Conservation (phyloP, 2,329 filamentous ascomycete species). For the Diaporthe sp. region DNA sequence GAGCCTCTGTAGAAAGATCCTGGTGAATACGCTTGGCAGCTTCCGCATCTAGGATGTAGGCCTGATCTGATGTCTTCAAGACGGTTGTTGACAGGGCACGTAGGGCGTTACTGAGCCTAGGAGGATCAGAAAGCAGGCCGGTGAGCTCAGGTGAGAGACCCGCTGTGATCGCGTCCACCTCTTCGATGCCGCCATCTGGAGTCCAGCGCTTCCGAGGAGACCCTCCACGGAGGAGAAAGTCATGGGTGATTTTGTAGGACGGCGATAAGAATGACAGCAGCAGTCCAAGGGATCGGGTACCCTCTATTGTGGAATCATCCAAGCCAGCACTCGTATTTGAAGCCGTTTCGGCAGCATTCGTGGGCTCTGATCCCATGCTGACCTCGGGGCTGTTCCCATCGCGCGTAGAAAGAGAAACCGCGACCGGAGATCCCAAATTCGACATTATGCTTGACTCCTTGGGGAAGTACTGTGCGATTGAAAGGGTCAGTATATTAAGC, state of each 20-base stretch:
- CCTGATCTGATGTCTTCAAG: not conserved
- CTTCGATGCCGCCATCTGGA: not conserved
- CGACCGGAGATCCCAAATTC: not conserved
- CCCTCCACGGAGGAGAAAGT: constrained; percentile 9
- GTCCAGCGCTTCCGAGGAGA: constrained; percentile 23
- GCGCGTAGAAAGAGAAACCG: not conserved
- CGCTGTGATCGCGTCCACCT: not conserved
- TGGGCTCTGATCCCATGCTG: not conserved
- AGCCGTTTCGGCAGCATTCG: not conserved
- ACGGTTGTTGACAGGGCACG: not conserved
- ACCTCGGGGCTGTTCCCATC: not conserved
- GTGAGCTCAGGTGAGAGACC: not conserved
- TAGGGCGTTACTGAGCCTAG: not conserved
- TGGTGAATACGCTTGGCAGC: not conserved
- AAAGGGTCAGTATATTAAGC: not conserved
- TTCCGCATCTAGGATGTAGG: not conserved
- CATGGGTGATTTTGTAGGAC: not conserved
- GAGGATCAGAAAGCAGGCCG: constrained; percentile 1
- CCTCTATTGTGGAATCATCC: not conserved
- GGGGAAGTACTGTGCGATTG: not conserved
- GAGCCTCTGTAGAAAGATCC: not conserved
- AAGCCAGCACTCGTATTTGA: not conserved
- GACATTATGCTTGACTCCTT: not conserved
- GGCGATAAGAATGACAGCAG: constrained; percentile 13
- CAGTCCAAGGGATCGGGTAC: not conserved